These are phyloP conservation scores for Pharnaceum exiguum DNA, from an alignment of 148 eudicot species.

Conservation along the genomic window DNA sequence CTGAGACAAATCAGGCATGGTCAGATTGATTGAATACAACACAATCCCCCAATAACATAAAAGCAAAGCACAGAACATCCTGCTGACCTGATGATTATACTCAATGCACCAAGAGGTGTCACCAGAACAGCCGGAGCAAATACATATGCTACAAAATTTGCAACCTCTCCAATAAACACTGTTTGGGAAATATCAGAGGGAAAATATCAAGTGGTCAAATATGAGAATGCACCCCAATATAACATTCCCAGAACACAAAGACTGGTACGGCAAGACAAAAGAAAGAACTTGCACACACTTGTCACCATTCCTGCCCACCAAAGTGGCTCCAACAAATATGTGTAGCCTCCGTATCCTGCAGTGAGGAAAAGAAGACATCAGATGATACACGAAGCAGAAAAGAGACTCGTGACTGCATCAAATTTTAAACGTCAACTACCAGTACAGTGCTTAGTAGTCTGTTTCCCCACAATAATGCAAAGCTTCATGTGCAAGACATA, in stretches of 20 bases:
- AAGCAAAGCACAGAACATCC: conserved; percentile 8
- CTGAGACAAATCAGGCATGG: conserved; percentile 36
- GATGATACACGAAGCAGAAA: background rate
- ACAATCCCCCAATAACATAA: background rate
- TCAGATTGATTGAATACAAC: background rate
- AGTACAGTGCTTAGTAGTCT: background rate
- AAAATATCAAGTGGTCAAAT: background rate
- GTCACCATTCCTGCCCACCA: conserved; percentile 92
- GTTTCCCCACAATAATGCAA: background rate
- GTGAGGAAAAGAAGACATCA: conserved; percentile 5
- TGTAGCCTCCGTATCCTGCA: conserved; percentile 78
- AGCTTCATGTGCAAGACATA: background rate
- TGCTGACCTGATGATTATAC: conserved; percentile 85
- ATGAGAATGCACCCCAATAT: background rate
- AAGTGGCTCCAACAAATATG: conserved; percentile 78
- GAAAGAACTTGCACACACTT: conserved; percentile 40
- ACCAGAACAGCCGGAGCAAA: conserved; percentile 98
- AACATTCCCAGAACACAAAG: too few relatives aligned
- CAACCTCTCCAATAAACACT: conserved; percentile 91
- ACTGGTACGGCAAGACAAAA: background rate
- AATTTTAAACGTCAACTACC: background rate
- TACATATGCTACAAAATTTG: conserved; percentile 89
- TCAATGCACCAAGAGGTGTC: conserved; percentile 94
- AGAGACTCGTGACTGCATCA: background rate
- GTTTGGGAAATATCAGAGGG: conserved; percentile 17